Evolutionary conservation across 78 protist genomes (phyloP).

Genomic region (Monocercomonoides exilis): DNA sequence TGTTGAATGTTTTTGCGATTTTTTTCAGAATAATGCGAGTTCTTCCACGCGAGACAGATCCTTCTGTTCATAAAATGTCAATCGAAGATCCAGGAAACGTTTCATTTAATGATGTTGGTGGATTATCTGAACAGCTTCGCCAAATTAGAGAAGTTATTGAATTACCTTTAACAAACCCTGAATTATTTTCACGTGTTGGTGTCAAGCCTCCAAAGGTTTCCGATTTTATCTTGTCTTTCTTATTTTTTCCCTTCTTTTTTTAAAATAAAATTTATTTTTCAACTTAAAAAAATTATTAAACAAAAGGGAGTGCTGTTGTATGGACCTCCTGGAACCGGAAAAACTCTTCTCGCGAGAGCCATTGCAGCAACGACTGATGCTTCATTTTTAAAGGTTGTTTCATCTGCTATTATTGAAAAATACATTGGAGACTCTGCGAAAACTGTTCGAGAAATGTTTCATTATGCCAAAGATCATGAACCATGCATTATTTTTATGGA

Average conservation of each 20-base stretch:
- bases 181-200: conserved; percentile 93
- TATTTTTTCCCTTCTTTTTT: too few species aligned
- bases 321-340: conserved; percentile 94
- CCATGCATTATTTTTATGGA: conserved; percentile 99
- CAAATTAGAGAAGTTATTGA: conserved; percentile 96
- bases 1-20: not conserved
- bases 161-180: conserved; percentile 95
- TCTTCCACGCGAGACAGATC: conserved; percentile 88
- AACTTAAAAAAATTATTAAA: too few species aligned
- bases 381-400: conserved; percentile 90
- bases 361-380: conserved; percentile 90
- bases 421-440: conserved; percentile 98
- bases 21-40: not conserved
- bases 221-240: not conserved
- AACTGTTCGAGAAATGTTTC: conserved; percentile 98
- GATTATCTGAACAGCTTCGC: conserved; percentile 86
- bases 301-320: conserved; percentile 94
- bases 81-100: conserved; percentile 73
- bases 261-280: too few species aligned
- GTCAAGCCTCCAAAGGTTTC: conserved; percentile 86
- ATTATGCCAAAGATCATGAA: conserved; percentile 85
- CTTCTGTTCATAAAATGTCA: conserved; percentile 94
- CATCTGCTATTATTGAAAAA: conserved; percentile 96
- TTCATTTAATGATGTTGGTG: conserved; percentile 77
- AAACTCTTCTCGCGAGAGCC: conserved; percentile 96